Percentiles rank a stretch among this genome's conserved stretches.
Evolutionary conservation across 192 early-diverging fungal species (phyloP).

Genomic region (Chytriomyces sp.): DNA sequence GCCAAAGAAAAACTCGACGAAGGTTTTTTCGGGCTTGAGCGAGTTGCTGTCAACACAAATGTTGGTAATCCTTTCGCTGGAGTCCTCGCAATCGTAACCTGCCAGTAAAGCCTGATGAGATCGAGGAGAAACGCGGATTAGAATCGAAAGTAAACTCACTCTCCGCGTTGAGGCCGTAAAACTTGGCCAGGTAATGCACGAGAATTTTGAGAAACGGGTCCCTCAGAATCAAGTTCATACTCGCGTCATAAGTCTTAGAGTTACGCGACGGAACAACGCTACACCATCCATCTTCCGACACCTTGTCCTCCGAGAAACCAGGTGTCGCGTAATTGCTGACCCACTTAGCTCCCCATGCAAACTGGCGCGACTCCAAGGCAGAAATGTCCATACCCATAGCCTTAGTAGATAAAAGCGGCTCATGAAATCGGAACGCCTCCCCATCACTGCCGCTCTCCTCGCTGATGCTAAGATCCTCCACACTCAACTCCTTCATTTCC

Average conservation of each 20-base stretch:
- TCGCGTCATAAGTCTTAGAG: not conserved
- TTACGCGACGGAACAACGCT: not conserved
- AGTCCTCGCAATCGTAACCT: not conserved
- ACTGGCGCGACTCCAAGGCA: no score
- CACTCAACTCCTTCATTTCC: not conserved
- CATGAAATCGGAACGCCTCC: no score
- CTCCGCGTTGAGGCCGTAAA: not conserved
- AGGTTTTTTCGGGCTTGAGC: not conserved
- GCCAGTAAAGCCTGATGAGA: not conserved
- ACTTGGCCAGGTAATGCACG: conserved; percentile 3
- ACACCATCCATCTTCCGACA: conserved; percentile 13
- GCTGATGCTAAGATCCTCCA: not conserved
- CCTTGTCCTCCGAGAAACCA: not conserved
- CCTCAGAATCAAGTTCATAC: conserved; percentile 2
- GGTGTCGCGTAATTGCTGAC: not conserved
- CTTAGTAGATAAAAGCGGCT: no score
- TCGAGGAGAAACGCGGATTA: not conserved
- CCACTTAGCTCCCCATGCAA: not conserved
- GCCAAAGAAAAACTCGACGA: not conserved
- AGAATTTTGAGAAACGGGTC: conserved; percentile 6
- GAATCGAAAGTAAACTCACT: not conserved
- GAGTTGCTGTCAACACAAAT: not conserved
- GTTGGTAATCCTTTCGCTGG: not conserved
- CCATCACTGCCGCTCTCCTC: not conserved
- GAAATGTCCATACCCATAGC: no score